These are phyloP conservation scores for Penicillium sp. DNA, from an alignment of 2,329 filamentous ascomycete genomes.

Conservation along the genomic window DNA sequence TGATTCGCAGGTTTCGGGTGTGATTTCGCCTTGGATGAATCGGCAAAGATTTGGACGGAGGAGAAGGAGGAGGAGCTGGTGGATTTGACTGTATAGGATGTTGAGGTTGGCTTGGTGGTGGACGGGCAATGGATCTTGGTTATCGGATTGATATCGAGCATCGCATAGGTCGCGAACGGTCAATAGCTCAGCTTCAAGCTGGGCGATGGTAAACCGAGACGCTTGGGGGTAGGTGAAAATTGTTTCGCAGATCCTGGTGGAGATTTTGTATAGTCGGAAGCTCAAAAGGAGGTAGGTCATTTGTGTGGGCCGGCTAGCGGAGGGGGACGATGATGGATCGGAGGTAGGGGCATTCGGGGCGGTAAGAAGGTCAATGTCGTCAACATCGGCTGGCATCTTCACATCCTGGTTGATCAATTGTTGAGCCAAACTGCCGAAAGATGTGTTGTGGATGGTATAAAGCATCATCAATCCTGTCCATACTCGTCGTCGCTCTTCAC, in stretches of 20 bases:
- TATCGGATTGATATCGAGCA: slow-evolving; percentile 29
- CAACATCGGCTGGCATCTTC: slow-evolving; percentile 36
- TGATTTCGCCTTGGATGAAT: slow-evolving; percentile 34
- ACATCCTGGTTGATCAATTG: slow-evolving; percentile 30
- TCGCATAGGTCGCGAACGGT: slow-evolving; percentile 33
- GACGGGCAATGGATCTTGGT: slow-evolving; percentile 25
- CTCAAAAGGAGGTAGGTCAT: slow-evolving; percentile 45
- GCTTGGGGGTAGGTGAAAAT: slow-evolving; percentile 31
- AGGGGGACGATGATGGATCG: slow-evolving; percentile 16
- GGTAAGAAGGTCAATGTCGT: slow-evolving; percentile 37
- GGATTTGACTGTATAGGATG: slow-evolving; percentile 42
- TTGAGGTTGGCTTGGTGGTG: slow-evolving; percentile 43
- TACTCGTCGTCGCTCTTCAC: slow-evolving; percentile 40
- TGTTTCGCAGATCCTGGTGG: slow-evolving; percentile 36
- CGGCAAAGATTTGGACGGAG: slow-evolving; percentile 36
- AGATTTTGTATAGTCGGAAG: slow-evolving; percentile 38
- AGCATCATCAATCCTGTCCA: slow-evolving; percentile 45
- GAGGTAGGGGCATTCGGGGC: slow-evolving; percentile 13
- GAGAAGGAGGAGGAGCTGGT: slow-evolving; percentile 40
- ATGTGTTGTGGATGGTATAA: slow-evolving; percentile 40
- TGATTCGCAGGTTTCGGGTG: slow-evolving; percentile 28
- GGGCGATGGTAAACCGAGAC: slow-evolving; percentile 19
- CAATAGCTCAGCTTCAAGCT: slow-evolving; percentile 33
- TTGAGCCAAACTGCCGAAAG: slow-evolving; percentile 37
- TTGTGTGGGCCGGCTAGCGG: slow-evolving; percentile 34